Percentiles rank a stretch among this genome's conserved stretches.
Evolutionary conservation across 371 early-diverging fungal species (phyloP).

Genomic region (Chytridium lagenaria): DNA sequence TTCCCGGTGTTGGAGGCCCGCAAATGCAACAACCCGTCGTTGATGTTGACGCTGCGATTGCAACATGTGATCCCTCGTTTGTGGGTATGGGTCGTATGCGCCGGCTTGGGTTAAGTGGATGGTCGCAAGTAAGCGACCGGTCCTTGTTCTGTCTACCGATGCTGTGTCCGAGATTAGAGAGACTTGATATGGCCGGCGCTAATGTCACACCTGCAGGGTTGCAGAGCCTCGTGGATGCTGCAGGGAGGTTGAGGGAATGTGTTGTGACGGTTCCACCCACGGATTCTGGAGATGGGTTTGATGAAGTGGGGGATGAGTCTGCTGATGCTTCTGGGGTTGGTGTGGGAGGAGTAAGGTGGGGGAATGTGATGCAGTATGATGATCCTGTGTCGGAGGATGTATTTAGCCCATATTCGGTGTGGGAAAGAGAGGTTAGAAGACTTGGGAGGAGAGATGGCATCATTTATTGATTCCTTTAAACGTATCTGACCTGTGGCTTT

Average conservation of each 20-base stretch:
- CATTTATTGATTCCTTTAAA: conserved; percentile 29
- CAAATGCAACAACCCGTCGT: no score
- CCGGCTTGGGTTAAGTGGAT: conserved; percentile 34
- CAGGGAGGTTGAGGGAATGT: conserved; percentile 27
- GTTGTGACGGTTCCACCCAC: conserved; percentile 23
- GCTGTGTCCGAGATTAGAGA: conserved; percentile 36
- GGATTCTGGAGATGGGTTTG: not conserved
- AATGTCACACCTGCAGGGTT: conserved; percentile 25
- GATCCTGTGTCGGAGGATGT: conserved; percentile 42
- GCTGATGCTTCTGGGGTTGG: no score
- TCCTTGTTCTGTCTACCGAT: conserved; percentile 24
- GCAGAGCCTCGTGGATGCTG: conserved; percentile 30
- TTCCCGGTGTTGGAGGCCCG: not conserved
- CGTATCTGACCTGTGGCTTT: no score
- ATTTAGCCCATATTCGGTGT: conserved; percentile 37
- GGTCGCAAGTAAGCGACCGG: conserved; percentile 31
- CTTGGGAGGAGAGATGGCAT: conserved; percentile 32
- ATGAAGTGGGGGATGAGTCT: not conserved
- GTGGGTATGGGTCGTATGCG: conserved; percentile 1
- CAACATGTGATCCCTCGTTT: not conserved
- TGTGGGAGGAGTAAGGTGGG: conserved; percentile 34
- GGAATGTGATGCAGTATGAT: conserved; percentile 35
- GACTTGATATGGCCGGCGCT: conserved; percentile 39
- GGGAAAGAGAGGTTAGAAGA: conserved; percentile 41
- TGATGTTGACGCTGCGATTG: not conserved